phyloP scores from a whole-genome alignment of 257 asterid genomes.

The Salvia hispanica region DNA sequence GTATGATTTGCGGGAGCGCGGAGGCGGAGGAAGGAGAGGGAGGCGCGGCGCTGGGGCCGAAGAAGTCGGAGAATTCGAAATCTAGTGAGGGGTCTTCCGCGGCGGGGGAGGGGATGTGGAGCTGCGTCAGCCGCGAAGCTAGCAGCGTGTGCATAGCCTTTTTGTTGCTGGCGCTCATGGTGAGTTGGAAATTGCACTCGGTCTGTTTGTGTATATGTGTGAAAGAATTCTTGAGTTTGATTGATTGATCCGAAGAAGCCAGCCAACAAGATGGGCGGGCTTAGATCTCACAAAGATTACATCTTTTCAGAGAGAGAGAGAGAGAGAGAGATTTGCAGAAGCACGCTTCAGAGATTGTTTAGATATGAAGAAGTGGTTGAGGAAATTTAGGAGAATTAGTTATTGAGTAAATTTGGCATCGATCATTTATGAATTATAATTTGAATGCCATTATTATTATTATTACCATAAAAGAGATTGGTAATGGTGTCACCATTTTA shows the following conservation, averaged over 20 bases:
- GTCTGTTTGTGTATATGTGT: neutral
- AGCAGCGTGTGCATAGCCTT: constrained; percentile 59
- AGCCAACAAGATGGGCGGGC: constrained; percentile 41
- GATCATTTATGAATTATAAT: neutral
- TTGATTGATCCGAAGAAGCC: constrained; percentile 31
- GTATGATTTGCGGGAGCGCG: constrained; percentile 62
- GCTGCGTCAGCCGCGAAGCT: constrained; percentile 65
- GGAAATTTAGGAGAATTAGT: neutral
- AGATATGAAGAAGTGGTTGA: neutral
- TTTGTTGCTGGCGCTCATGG: constrained; percentile 36
- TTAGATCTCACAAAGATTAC: constrained; percentile 39
- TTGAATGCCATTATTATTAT: neutral
- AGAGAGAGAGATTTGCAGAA: constrained; percentile 25
- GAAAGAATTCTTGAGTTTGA: neutral
- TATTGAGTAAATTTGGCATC: neutral
- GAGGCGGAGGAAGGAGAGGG: constrained; percentile 55
- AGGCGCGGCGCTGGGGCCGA: constrained; percentile 59
- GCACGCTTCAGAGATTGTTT: constrained; percentile 10
- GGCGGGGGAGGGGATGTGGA: constrained; percentile 65
- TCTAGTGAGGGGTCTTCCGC: constrained; percentile 56
- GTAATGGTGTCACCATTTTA: neutral
- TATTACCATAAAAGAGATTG: neutral
- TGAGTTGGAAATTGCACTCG: neutral
- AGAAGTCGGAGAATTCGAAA: constrained; percentile 77
- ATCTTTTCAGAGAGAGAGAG: constrained; percentile 35